Evolutionary conservation across 2,329 filamentous ascomycete genomes (phyloP), one percentile per base, ranked within the genome.

Genomic region (Xylariaceae sp.): DNA sequence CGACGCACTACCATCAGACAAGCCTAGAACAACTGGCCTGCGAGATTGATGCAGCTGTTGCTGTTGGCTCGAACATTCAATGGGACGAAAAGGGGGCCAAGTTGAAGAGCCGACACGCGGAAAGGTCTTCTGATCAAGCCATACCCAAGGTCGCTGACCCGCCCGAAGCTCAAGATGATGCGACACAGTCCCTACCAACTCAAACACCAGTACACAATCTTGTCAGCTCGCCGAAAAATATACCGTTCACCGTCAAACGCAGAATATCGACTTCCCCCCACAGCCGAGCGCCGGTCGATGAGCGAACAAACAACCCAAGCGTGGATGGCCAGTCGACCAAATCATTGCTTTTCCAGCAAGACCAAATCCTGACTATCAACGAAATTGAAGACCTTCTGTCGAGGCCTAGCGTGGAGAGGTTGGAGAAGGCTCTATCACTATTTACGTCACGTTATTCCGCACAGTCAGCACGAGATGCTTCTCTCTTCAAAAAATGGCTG

Each of bases 1-100:
- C 64, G 21, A 53, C 50, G 16, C 48, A 51, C 9, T 64, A 62
- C 53, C 31, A 32, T 9, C 34, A 56, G 27, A 36, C 46, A 12
- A 26, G 43, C 13, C 16, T 44, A 18, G 52, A 51, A n/a, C 46
- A 21, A 31, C 29, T 30, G 13, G 14, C 14, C 31, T 35, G 12
- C 26, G 44, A 36, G 14, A 23, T 44, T 12, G 54, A 55, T 24
- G 53, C 52, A 13, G 38, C 41, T 8, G 18, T 38, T 24, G 17
- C 36, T 19, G 36, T 24, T 2, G 42, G 31, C 3, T 36, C 43
- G 9, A 47, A 42, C 16, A 5, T 50, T 19, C 50, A 51, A 16
- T 50, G 49, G 53, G 36, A 48, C 16, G 49, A 49, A 14, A 38
- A 9, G 12, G 43, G 43, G 9, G 40, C 38, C 5, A 28, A 16